Conservation (phyloP, 805 yeast genomes). For the Wickerhamomyces rabaulensis region DNA sequence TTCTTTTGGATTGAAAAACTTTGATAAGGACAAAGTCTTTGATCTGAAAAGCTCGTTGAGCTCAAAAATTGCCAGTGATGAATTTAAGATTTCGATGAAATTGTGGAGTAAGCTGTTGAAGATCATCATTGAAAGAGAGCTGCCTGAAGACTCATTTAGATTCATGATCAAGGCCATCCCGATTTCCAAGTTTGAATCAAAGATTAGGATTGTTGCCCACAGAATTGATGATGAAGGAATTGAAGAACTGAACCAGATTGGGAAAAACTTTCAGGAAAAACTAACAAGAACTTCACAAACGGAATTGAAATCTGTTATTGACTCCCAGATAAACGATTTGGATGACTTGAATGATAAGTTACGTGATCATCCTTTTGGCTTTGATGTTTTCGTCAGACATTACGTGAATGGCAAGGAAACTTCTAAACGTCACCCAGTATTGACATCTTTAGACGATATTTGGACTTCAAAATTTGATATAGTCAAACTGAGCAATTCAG, state of each 20-base stretch:
- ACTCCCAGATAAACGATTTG: constrained; percentile 15
- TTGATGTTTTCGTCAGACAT: constrained; percentile 32
- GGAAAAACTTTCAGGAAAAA: constrained; percentile 11
- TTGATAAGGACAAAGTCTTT: not conserved
- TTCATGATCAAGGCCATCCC: constrained; percentile 23
- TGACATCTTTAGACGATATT: constrained; percentile 15
- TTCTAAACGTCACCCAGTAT: constrained; percentile 18
- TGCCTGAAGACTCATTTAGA: constrained; percentile 32
- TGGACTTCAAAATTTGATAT: constrained; percentile 32
- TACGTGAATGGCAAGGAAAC: constrained; percentile 28
- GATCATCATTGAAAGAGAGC: constrained; percentile 27
- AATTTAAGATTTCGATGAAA: constrained; percentile 55
- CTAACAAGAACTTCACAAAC: constrained; percentile 5
- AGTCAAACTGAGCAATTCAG: constrained; percentile 16
- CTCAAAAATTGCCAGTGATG: constrained; percentile 52
- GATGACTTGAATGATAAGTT: constrained; percentile 16
- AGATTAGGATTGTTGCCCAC: constrained; percentile 28
- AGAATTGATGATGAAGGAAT: constrained; percentile 27
- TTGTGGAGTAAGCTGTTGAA: constrained; percentile 45
- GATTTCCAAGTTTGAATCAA: constrained; percentile 19
- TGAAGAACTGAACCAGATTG: constrained; percentile 16
- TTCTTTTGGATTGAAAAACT: constrained; percentile 28
- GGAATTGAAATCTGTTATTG: constrained; percentile 9
- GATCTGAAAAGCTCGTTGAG: constrained; percentile 17
- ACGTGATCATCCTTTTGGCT: constrained; percentile 30